Conservation (phyloP, 192 early-diverging fungal species). For the Kickxella alabastrina region DNA sequence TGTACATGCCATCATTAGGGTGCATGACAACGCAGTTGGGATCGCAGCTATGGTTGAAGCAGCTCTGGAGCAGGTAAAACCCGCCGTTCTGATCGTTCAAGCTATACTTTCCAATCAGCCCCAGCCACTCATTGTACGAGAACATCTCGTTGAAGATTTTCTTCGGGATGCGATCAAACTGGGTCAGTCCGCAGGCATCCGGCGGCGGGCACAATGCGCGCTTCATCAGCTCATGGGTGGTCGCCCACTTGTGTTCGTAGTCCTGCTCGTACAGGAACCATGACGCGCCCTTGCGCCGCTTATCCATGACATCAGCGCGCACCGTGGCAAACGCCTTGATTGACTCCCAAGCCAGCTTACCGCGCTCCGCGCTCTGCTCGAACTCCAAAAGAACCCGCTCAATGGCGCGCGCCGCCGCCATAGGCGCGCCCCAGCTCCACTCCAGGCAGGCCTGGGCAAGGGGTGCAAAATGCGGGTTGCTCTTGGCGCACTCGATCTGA, state of each 20-base stretch:
- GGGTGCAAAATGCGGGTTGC: conserved; percentile 8
- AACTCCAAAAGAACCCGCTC: conserved; percentile 23
- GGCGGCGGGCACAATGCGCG: conserved; percentile 52
- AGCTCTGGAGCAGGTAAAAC: conserved; percentile 57
- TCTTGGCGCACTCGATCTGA: conserved; percentile 13
- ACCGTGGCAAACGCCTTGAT: conserved; percentile 19
- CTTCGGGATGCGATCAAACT: conserved; percentile 47
- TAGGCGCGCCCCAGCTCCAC: conserved; percentile 16
- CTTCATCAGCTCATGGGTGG: conserved; percentile 29
- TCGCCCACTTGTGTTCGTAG: conserved; percentile 10
- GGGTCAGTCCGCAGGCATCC: conserved; percentile 48
- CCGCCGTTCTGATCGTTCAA: conserved; percentile 64
- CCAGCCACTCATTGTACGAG: conserved; percentile 54
- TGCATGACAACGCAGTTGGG: conserved; percentile 56
- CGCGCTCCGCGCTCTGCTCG: conserved; percentile 12
- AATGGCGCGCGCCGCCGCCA: conserved; percentile 15
- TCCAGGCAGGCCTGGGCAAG: conserved; percentile 9
- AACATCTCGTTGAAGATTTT: conserved; percentile 48
- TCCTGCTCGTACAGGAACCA: conserved; percentile 20
- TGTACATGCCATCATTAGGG: conserved; percentile 53
- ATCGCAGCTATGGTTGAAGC: conserved; percentile 57
- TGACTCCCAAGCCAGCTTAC: conserved; percentile 10
- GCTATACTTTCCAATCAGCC: conserved; percentile 57
- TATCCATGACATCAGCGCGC: conserved; percentile 11
- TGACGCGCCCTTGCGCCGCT: conserved; percentile 12